These are phyloP conservation scores for Neurospora terricola DNA, from an alignment of 495 filamentous ascomycete genomes.

Conservation along the genomic window DNA sequence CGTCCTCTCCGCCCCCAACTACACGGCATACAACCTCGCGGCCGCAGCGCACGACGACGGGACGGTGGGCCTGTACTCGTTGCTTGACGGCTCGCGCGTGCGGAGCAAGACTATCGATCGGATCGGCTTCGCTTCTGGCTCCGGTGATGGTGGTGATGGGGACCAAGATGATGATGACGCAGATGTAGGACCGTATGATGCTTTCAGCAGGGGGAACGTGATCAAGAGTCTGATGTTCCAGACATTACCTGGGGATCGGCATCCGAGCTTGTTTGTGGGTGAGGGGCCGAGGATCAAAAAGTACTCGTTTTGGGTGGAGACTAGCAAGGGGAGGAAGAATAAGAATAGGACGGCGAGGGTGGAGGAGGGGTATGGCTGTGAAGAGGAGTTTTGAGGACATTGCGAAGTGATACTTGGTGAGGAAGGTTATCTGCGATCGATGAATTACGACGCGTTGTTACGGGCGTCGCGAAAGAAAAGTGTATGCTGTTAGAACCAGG, in stretches of 20 bases:
- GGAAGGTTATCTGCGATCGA: background rate
- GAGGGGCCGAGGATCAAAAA: slow-evolving; percentile 11
- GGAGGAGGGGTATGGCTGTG: background rate
- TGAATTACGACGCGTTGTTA: background rate
- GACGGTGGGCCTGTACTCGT: slow-evolving; percentile 31
- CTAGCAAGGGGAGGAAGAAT: background rate
- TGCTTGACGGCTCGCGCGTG: slow-evolving; percentile 24
- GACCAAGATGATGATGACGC: slow-evolving; percentile 4
- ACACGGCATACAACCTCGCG: slow-evolving; percentile 18
- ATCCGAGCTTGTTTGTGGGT: slow-evolving; percentile 23
- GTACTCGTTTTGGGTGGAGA: slow-evolving; percentile 18
- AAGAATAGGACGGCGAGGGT: background rate
- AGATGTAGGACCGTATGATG: slow-evolving; percentile 1
- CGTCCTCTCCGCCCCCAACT: slow-evolving; percentile 12
- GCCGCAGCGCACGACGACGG: slow-evolving; percentile 34
- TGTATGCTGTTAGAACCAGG: background rate
- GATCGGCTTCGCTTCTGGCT: background rate
- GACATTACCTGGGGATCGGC: slow-evolving; percentile 19
- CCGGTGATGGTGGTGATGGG: background rate
- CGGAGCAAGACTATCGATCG: slow-evolving; percentile 3
- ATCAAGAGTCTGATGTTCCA: slow-evolving; percentile 23
- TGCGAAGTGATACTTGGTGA: background rate
- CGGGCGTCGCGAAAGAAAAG: background rate
- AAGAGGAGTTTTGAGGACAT: background rate
- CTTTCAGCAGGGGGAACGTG: slow-evolving; percentile 1